Percentiles rank a stretch among this genome's conserved stretches.
Conservation (phyloP, 2,329 filamentous ascomycete species). For the Penicillium digitatum region DNA sequence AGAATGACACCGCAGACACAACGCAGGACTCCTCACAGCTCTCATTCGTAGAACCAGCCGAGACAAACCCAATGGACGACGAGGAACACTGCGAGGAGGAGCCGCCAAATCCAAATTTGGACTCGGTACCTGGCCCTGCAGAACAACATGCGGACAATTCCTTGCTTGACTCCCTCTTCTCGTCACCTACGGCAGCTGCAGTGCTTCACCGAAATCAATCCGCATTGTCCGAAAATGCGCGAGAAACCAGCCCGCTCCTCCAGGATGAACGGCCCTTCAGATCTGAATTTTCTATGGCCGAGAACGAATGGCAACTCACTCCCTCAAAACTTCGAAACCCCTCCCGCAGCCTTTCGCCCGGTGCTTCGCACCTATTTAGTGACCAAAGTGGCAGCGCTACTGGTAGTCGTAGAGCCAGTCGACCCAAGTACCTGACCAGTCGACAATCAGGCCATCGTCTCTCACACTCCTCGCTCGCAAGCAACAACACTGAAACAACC, state of each 20-base stretch:
- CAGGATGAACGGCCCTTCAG: slow-evolving; percentile 22
- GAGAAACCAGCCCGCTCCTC: slow-evolving; percentile 20
- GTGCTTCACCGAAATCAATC: slow-evolving; percentile 43
- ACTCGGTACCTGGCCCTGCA: background rate
- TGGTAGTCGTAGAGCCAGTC: slow-evolving; percentile 37
- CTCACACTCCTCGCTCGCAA: slow-evolving; percentile 55
- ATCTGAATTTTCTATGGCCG: slow-evolving; percentile 20
- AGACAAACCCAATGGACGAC: slow-evolving; percentile 18
- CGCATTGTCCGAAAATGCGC: slow-evolving; percentile 19
- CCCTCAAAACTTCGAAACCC: slow-evolving; percentile 25
- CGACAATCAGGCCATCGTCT: slow-evolving; percentile 56
- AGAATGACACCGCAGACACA: slow-evolving; percentile 19
- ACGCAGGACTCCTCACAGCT: slow-evolving; percentile 22
- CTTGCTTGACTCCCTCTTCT: slow-evolving; percentile 41
- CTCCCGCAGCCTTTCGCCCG: slow-evolving; percentile 30
- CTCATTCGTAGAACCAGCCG: slow-evolving; percentile 26
- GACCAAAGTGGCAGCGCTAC: slow-evolving; percentile 27
- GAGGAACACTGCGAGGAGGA: slow-evolving; percentile 7
- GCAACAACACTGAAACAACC: slow-evolving; percentile 57
- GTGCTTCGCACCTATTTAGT: slow-evolving; percentile 24
- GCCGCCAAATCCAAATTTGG: background rate
- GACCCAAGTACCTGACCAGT: slow-evolving; percentile 55
- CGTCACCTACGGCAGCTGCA: slow-evolving; percentile 45
- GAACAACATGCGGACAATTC: slow-evolving; percentile 26
- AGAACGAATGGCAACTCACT: slow-evolving; percentile 27